Conservation (phyloP, 805 yeast genomes). For the Wickerhamomyces ciferrii region DNA sequence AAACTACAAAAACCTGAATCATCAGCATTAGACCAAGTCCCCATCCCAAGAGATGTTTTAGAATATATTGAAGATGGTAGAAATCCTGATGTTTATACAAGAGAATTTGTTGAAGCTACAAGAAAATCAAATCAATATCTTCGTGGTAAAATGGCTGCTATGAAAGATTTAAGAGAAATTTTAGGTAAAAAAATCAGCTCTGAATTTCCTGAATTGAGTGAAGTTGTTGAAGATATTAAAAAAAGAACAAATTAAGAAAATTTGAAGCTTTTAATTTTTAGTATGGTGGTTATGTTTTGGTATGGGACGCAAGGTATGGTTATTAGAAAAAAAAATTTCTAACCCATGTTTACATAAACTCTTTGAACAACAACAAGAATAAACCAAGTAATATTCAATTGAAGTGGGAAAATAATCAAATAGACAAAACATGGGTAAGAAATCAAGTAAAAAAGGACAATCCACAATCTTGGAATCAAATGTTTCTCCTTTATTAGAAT, state of each 20-base stretch:
- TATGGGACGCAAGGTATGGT: no score
- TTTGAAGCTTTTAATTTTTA: no score
- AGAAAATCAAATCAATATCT: constrained; percentile 83
- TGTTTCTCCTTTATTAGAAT: constrained; percentile 28
- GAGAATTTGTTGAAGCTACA: constrained; percentile 95
- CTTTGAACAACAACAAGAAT: background rate
- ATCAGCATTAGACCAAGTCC: constrained; percentile 32
- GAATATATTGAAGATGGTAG: constrained; percentile 94
- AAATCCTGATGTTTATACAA: constrained; percentile 93
- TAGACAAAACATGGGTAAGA: constrained; percentile 3
- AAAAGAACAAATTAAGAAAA: constrained; percentile 33
- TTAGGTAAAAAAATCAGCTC: constrained; percentile 64
- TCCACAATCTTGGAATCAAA: constrained; percentile 14
- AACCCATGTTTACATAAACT: no score
- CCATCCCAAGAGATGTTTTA: constrained; percentile 79
- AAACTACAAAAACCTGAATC: constrained; percentile 24
- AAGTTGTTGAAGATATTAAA: constrained; percentile 51
- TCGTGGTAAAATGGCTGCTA: constrained; percentile 76
- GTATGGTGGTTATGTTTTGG: no score
- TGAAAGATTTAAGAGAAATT: constrained; percentile 54
- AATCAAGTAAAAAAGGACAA: constrained; percentile 13
- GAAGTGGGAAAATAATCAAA: background rate
- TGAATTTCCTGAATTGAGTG: constrained; percentile 75
- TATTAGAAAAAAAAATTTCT: no score
- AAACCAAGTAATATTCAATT: background rate